These are phyloP conservation scores for Zostera marina DNA, from an alignment of 116 monocot species.

Conservation along the genomic window DNA sequence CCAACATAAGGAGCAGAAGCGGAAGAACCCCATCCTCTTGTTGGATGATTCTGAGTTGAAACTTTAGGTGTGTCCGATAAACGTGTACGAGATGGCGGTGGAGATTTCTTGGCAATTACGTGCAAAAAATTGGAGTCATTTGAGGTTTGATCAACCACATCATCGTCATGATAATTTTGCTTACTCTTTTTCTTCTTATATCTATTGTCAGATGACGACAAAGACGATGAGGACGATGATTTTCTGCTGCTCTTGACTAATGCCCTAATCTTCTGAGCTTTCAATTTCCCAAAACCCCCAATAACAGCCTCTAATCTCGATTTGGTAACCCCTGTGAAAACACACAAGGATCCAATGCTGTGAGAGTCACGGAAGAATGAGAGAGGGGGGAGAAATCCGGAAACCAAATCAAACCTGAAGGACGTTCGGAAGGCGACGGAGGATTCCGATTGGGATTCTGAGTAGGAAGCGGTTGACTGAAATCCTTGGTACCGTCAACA, in stretches of 20 bases:
- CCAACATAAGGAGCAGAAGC: neutral
- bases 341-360: neutral
- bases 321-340: neutral
- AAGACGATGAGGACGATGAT: too few relatives aligned
- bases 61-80: neutral
- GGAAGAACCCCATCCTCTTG: constrained; percentile 8
- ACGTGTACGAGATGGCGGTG: neutral
- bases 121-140: constrained; percentile 8
- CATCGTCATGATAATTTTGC: neutral
- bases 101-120: neutral
- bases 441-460: neutral
- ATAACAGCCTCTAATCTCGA: neutral
- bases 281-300: constrained; percentile 47
- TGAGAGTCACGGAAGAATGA: neutral
- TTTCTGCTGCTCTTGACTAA: constrained; percentile 10
- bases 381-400: neutral
- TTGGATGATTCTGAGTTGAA: neutral
- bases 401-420: neutral
- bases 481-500: neutral
- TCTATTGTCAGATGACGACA: neutral
- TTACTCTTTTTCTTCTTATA: neutral
- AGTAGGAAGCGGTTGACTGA: neutral
- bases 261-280: constrained; percentile 34
- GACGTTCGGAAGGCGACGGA: neutral
- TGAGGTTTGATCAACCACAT: neutral